Evolutionary conservation across 192 early-diverging fungal species (phyloP).

Genomic region (Nowakowskiella sp.): DNA sequence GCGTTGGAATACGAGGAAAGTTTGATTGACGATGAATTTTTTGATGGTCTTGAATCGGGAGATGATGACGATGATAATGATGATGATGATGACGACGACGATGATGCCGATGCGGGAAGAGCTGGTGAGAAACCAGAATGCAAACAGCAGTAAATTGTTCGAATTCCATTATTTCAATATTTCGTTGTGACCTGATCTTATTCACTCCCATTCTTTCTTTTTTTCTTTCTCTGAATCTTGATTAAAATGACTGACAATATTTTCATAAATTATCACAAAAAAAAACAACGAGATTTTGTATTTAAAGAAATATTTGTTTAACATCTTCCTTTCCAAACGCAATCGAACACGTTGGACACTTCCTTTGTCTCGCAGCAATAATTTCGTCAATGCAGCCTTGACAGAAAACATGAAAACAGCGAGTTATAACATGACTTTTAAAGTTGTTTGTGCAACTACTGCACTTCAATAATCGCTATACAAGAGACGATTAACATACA

Average conservation of each 20-base stretch:
- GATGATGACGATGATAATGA: conserved; percentile 62
- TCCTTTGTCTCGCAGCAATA: conserved; percentile 80
- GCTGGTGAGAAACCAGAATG: conserved; percentile 31
- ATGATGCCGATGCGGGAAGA: conserved; percentile 23
- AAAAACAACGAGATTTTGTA: background rate
- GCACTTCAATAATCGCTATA: conserved; percentile 80
- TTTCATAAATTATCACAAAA: too few species aligned
- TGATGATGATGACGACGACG: conserved; percentile 55
- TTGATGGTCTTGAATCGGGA: conserved; percentile 48
- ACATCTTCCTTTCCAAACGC: conserved; percentile 79
- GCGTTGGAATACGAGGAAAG: conserved; percentile 80
- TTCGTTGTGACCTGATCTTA: too few species aligned
- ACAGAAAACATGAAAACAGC: conserved; percentile 97
- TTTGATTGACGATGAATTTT: conserved; percentile 46
- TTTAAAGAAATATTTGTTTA: conserved; percentile 68
- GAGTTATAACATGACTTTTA: conserved; percentile 68
- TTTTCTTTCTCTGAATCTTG: too few species aligned
- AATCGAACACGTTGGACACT: conserved; percentile 85
- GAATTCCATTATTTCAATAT: too few species aligned
- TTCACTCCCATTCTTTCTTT: too few species aligned
- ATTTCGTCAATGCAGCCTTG: conserved; percentile 73
- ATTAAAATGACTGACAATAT: too few species aligned
- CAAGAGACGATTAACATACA: background rate
- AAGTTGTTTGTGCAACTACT: conserved; percentile 79
- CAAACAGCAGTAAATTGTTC: conserved; percentile 52